A percentile compares a stretch with the other conserved stretches of the same genome.
Evolutionary conservation across 208 protist genomes (phyloP).

Genomic region (Crithidia sp.): DNA sequence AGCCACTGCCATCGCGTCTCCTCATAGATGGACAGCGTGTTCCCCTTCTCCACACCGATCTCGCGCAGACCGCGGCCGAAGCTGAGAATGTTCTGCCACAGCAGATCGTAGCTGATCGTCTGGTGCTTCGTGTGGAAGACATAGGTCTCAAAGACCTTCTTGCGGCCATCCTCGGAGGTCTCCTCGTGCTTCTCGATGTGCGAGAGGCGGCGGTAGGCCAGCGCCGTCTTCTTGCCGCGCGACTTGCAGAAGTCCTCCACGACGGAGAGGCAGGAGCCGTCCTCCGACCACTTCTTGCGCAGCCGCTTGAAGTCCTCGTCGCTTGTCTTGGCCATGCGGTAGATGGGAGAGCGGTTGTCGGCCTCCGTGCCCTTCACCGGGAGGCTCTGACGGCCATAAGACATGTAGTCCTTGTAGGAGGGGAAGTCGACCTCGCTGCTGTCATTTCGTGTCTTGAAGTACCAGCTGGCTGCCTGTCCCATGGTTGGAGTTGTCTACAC

Average conservation of each 20-base stretch:
- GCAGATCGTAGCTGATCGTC: constrained; percentile 54
- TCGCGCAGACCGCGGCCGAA: constrained; percentile 58
- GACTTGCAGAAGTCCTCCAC: constrained; percentile 53
- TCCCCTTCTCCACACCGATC: constrained; percentile 61
- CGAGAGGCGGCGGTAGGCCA: constrained; percentile 60
- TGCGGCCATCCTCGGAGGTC: constrained; percentile 41
- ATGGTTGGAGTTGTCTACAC: constrained; percentile 33
- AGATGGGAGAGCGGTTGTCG: constrained; percentile 57
- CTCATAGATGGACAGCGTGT: constrained; percentile 68
- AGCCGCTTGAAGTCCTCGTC: constrained; percentile 52
- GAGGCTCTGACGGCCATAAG: constrained; percentile 45
- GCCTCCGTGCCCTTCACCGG: constrained; percentile 45
- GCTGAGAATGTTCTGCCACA: constrained; percentile 59
- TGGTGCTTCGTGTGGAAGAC: constrained; percentile 61
- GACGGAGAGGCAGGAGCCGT: constrained; percentile 37
- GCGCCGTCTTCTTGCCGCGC: constrained; percentile 45
- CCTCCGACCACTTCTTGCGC: constrained; percentile 48
- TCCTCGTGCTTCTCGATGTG: constrained; percentile 48
- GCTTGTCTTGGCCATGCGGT: constrained; percentile 63
- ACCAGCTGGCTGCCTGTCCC: constrained; percentile 55
- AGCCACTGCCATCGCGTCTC: constrained; percentile 91
- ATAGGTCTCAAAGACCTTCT: constrained; percentile 64
- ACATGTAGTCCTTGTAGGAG: constrained; percentile 44
- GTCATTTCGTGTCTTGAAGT: constrained; percentile 54
- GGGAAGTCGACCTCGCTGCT: constrained; percentile 48